phyloP scores from a whole-genome alignment of 345 rosid genomes.

The Trapa incisa region DNA sequence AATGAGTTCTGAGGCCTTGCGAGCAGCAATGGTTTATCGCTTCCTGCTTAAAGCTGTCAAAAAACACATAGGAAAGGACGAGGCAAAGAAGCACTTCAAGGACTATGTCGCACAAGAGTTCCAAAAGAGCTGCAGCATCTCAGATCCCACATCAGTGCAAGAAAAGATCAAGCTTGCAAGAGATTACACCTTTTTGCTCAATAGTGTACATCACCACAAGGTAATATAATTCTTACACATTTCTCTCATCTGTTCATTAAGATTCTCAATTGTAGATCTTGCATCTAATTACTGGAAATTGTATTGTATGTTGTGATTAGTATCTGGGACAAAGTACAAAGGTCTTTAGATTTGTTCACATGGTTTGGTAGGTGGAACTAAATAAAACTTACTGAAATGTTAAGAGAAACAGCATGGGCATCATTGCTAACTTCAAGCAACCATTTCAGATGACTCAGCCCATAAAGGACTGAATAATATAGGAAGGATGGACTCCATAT shows the following conservation, averaged over 20 bases:
- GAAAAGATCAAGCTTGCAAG: slow-evolving; percentile 27
- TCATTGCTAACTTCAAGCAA: neutral
- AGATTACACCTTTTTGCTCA: slow-evolving; percentile 50
- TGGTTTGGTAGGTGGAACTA: too few species aligned
- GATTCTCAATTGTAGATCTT: neutral
- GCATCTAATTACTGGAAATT: neutral
- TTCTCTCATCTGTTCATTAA: neutral
- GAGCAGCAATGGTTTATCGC: slow-evolving; percentile 47
- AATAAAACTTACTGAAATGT: neutral
- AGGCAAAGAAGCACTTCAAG: slow-evolving; percentile 50
- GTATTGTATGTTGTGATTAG: neutral
- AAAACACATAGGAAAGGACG: slow-evolving; percentile 70
- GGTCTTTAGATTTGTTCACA: neutral
- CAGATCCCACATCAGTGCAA: slow-evolving; percentile 15
- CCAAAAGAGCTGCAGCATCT: slow-evolving; percentile 25
- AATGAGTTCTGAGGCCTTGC: slow-evolving; percentile 37
- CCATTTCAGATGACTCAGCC: too few species aligned
- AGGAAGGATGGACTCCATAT: too few species aligned
- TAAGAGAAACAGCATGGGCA: neutral
- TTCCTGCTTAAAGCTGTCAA: slow-evolving; percentile 55
- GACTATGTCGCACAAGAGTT: slow-evolving; percentile 49
- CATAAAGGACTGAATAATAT: too few species aligned
- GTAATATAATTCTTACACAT: slow-evolving; percentile 15
- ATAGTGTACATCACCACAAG: slow-evolving; percentile 80
- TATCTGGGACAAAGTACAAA: neutral